These are phyloP conservation scores for Raphanus sativus DNA, from an alignment of 345 rosid genomes.

Conservation along the genomic window DNA sequence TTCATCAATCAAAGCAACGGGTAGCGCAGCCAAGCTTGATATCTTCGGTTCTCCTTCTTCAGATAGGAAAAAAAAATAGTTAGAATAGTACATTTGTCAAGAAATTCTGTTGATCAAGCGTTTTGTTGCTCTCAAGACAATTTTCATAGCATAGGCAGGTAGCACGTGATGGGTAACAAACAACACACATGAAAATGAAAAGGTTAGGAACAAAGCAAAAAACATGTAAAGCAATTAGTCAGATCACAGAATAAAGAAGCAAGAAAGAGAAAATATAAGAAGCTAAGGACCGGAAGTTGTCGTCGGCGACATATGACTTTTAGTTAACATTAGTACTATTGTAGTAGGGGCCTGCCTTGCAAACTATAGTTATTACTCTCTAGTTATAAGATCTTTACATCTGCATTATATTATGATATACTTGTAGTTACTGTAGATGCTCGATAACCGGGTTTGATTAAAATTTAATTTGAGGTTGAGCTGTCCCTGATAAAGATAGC, in stretches of 20 bases:
- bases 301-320: conserved; percentile 10
- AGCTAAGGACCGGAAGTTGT: conserved; percentile 24
- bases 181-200: background rate
- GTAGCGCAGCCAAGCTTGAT: no score
- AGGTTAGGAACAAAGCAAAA: conserved; percentile 4
- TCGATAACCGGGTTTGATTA: background rate
- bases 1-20: background rate
- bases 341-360: conserved; percentile 11
- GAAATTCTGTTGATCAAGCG: background rate
- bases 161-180: conserved; percentile 5
- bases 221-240: conserved; percentile 7
- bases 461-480: background rate
- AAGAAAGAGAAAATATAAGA: background rate
- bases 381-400: background rate
- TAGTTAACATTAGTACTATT: conserved; percentile 6
- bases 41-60: no score
- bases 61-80: no score
- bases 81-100: background rate
- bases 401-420: background rate
- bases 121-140: background rate
- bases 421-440: background rate
- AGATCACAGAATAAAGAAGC: background rate
- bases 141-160: background rate
- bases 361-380: background rate
- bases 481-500: background rate